Conservation (phyloP, 495 filamentous ascomycete genomes). For the Coniosporium apollinis region DNA sequence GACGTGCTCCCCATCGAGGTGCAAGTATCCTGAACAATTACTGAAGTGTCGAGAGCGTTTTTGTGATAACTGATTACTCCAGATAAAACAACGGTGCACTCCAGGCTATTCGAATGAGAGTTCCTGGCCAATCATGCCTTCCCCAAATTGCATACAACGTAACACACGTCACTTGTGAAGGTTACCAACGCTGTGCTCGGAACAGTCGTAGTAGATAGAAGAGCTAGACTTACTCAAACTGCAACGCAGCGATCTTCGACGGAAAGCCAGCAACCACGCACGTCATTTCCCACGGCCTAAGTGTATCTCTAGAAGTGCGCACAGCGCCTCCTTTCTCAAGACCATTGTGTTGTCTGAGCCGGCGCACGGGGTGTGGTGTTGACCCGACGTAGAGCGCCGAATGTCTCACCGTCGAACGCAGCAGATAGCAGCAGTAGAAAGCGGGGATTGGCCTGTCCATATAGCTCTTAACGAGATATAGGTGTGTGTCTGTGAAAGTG, state of each 20-base stretch:
- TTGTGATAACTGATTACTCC: too few relatives aligned
- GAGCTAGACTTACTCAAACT: slow-evolving; percentile 89
- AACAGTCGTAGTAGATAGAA: too few relatives aligned
- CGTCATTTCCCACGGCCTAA: slow-evolving; percentile 88
- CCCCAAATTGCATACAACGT: too few relatives aligned
- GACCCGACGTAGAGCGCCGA: slow-evolving; percentile 70
- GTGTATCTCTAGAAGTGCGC: slow-evolving; percentile 43
- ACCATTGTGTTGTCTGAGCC: slow-evolving; percentile 84
- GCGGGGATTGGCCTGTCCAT: slow-evolving; percentile 41
- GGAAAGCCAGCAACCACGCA: slow-evolving; percentile 79
- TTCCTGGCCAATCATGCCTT: too few relatives aligned
- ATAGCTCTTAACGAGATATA: background rate
- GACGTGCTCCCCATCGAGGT: too few relatives aligned
- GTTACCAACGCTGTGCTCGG: too few relatives aligned
- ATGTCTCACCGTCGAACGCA: slow-evolving; percentile 58
- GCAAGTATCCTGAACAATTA: too few relatives aligned
- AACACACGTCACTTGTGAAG: too few relatives aligned
- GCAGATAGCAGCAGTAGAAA: slow-evolving; percentile 71
- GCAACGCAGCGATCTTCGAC: slow-evolving; percentile 67
- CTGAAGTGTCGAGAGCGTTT: too few relatives aligned
- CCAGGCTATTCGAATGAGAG: too few relatives aligned
- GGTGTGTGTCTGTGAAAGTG: too few relatives aligned
- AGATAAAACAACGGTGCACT: too few relatives aligned
- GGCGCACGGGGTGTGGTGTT: slow-evolving; percentile 68
- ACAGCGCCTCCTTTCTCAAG: slow-evolving; percentile 58